phyloP scores from a whole-genome alignment of 2,329 filamentous ascomycete genomes.

The Bipolaris cookei region DNA sequence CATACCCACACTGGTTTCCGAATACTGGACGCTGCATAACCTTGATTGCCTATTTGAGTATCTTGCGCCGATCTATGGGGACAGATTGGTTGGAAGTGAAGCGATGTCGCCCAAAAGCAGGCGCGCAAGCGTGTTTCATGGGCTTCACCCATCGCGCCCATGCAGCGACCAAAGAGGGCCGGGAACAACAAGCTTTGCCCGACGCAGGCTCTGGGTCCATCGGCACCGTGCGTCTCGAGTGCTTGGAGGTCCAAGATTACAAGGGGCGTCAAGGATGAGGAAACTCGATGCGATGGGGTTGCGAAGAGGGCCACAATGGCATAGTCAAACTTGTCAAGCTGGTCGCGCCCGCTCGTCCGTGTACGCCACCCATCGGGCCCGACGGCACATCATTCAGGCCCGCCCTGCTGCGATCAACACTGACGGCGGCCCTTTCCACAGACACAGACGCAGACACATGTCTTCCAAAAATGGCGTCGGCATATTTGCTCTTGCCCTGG shows the following conservation, averaged over 20 bases:
- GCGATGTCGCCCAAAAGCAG: slow-evolving; percentile 21
- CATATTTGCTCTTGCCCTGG: neutral
- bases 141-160: slow-evolving; percentile 20
- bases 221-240: slow-evolving; percentile 16
- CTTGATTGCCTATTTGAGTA: slow-evolving; percentile 12
- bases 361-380: neutral
- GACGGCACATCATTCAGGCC: neutral
- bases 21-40: slow-evolving; percentile 8
- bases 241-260: slow-evolving; percentile 17
- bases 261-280: slow-evolving; percentile 5
- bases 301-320: neutral
- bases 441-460: neutral
- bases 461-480: neutral
- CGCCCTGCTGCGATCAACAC: neutral
- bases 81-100: slow-evolving; percentile 18
- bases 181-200: slow-evolving; percentile 26
- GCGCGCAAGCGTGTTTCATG: slow-evolving; percentile 28
- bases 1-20: slow-evolving; percentile 9
- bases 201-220: slow-evolving; percentile 10
- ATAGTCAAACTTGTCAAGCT: neutral
- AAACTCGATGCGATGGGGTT: neutral
- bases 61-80: slow-evolving; percentile 11
- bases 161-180: slow-evolving; percentile 20
- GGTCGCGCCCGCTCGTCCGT: neutral
- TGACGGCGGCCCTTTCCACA: neutral